Conservation (phyloP, 345 rosid species). For the Camelina neglecta region DNA sequence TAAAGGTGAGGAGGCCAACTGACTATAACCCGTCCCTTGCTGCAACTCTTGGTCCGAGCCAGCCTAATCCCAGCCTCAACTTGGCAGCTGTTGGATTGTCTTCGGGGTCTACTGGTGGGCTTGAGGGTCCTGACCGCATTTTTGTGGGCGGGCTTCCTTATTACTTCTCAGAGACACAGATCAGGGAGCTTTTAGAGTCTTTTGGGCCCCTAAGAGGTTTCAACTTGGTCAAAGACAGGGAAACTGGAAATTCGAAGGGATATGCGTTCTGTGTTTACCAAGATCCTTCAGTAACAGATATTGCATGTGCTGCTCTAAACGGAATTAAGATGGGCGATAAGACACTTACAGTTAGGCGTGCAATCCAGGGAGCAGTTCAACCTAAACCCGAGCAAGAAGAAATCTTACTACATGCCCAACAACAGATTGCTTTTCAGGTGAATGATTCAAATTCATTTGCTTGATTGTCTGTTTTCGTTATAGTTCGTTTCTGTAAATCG, state of each 20-base stretch:
- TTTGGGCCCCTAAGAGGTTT: slow-evolving; percentile 2
- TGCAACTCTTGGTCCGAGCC: slow-evolving; percentile 98
- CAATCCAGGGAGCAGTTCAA: slow-evolving; percentile 85
- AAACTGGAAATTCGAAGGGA: background rate
- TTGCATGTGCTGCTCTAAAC: slow-evolving; percentile 94
- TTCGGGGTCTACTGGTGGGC: slow-evolving; percentile 93
- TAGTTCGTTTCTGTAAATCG: background rate
- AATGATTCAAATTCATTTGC: slow-evolving; percentile 19
- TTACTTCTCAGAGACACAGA: background rate
- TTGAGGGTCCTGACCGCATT: slow-evolving; percentile 44
- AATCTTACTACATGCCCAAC: slow-evolving; percentile 86
- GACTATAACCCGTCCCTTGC: slow-evolving; percentile 97
- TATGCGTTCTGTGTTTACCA: slow-evolving; percentile 56
- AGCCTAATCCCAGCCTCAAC: slow-evolving; percentile 92
- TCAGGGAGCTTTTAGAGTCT: slow-evolving; percentile 65
- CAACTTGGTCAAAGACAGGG: background rate
- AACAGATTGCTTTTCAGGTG: slow-evolving; percentile 98
- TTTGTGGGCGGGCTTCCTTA: background rate
- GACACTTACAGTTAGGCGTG: slow-evolving; percentile 95
- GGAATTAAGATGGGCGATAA: slow-evolving; percentile 99
- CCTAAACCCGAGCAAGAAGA: slow-evolving; percentile 98
- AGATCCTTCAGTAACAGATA: slow-evolving; percentile 95
- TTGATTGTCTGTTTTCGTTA: slow-evolving; percentile 4
- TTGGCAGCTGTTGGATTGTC: slow-evolving; percentile 91
- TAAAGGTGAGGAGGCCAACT: slow-evolving; percentile 98